Evolutionary conservation across 169 alveolate genomes (phyloP), one percentile per base, ranked within the genome.

Genomic region (Cryptosporidium meleagridis): DNA sequence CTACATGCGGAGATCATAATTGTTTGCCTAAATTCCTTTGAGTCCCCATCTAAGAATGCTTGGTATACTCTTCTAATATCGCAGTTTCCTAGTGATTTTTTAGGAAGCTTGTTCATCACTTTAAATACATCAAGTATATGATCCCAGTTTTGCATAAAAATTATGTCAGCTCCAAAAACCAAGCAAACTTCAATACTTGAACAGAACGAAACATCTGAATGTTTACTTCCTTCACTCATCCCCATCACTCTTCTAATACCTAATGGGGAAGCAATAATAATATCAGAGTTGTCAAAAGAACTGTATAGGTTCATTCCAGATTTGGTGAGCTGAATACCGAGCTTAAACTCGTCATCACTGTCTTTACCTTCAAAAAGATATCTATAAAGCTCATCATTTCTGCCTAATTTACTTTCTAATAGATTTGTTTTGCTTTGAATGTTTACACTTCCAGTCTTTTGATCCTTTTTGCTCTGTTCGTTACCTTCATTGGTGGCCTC

Each of bases 201-300:
- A 62, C 94, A 85, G 85, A 95, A 96, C 96, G 69, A 89, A 93
- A 31, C 91, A 95, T 3, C 67, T 26, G 48, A 41, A 0, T 3
- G 8, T 26, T 35, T 67, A 0, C 59, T 55, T 23, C 51, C 93
- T 37, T 85, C 93, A 62, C 68, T 70, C 51, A 71, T 94, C 53
- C 95, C 94, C 35, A 92, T 91, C 37, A 89, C 70, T 45, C 89
- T 69, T 44, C 95, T 94, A 48, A 96, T 71, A 0, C 98, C 98
- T 70, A 96, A 89, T 0, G 98, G 98, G 4, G 98, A 96, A 14
- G 97, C 96, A 48, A 96, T 85, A 65, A 96, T 92, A 37, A 96
- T 86, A 70, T 96, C 98, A 69, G 97, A 92, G 31, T 92, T 92
- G 84, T 87, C 91, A 69, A 96, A 95, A 31, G 98, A 96, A 44